Evolutionary conservation across 1,284 basidiomycete species (phyloP).

Genomic region (Kwoniella shivajii): DNA sequence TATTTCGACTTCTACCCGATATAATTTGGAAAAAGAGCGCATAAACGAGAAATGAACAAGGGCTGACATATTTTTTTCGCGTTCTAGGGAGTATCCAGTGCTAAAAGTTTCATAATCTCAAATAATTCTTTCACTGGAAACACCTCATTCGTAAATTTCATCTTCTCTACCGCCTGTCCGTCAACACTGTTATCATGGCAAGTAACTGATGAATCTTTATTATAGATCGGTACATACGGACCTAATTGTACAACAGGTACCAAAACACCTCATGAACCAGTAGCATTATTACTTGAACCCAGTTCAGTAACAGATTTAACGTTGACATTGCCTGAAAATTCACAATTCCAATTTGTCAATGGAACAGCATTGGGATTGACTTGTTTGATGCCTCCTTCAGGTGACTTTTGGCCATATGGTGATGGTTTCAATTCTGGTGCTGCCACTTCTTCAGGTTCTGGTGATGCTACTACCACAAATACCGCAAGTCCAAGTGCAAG

Average conservation of each 20-base stretch:
- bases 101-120: constrained; percentile 67
- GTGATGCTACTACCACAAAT: not conserved
- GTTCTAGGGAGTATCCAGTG: constrained; percentile 65
- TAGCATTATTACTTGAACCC: constrained; percentile 31
- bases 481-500: too few relatives aligned
- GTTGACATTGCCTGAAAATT: constrained; percentile 21
- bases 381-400: constrained; percentile 35
- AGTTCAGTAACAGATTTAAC: constrained; percentile 28
- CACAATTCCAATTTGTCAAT: constrained; percentile 26
- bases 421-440: constrained; percentile 16
- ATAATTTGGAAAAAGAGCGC: too few relatives aligned
- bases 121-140: constrained; percentile 69
- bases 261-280: constrained; percentile 52
- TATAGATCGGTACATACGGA: constrained; percentile 65
- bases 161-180: not conserved
- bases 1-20: too few relatives aligned
- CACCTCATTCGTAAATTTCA: constrained; percentile 62
- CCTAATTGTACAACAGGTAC: constrained; percentile 66
- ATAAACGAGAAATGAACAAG: too few relatives aligned
- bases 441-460: not conserved
- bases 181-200: not conserved
- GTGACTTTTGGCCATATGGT: constrained; percentile 38
- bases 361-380: constrained; percentile 40
- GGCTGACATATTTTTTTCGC: too few relatives aligned
- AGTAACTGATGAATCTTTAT: not conserved